Evolutionary conservation across 805 yeast genomes (phyloP), one percentile per base, ranked within the genome.

Genomic region (Candida hungchunana): DNA sequence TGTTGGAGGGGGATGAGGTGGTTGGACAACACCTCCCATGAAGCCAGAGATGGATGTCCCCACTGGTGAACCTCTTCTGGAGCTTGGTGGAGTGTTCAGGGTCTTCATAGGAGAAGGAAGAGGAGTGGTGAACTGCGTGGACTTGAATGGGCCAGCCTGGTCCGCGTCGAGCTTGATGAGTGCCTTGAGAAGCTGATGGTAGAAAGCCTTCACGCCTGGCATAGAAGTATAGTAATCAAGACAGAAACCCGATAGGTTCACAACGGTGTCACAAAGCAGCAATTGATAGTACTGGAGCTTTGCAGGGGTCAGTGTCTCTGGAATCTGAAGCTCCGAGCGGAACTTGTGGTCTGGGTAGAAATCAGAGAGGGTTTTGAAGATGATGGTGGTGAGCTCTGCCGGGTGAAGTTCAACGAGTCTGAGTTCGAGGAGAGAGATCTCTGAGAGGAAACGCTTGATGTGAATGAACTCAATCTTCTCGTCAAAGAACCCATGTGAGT

Each of bases 371-470:
- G 48, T 39, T 14, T 45, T 33, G 31, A 50, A 42, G 17, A 53
- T 50, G 20, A 51, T 37, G 16, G 43, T 44, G 5, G 59, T 18
- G 18, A 57, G 35, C 25, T 49, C 50, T 12, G 55, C 52, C 11
- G 62, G 62, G 29, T 56, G 62, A 5, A 57, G 46, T 39, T 66
- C 69, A 23, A 70, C 57, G 38, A 75, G 59, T 24, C 66, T 72
- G 27, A 58, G 55, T 41, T 70, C 69, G 56, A 73, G 74, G 20
- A 73, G 56, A 4, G 77, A 58, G 14, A 68, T 50, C 48, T 77
- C 77, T 31, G 69, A 58, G 26, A 75, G 50, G 43, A 68, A 75
- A 39, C 68, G 69, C 48, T 76, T 77, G 40, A 73, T 51, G 42
- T 64, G 61, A 44, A 71, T 67, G 32, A 70, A 51, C 44, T 71